Base-by-base conservation (phyloP, 164 flowering plant genomes). In the Stephania japonica region DNA sequence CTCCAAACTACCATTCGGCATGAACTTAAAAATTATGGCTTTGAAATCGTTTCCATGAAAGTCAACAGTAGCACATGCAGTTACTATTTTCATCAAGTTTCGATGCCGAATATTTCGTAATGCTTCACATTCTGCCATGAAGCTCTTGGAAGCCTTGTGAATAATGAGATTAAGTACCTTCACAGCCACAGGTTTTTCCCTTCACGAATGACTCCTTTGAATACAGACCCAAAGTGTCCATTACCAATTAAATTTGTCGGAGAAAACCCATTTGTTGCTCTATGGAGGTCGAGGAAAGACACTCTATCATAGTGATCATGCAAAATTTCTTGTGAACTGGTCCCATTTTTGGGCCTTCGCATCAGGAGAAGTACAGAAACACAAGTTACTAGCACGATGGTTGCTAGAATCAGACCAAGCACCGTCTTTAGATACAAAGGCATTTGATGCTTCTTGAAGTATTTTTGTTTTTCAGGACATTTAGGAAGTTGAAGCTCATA, bases 21-120 rank as follows among this genome's bases (percentile, higher is more conserved):
- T 74, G 76, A 13, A 74, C 23, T 74, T 26, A 50, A 67, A 74
- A 10, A 74, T 65, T 67, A 74, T 1, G 4, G 76, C 76, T 74
- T 74, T 74, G 65, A 74, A 74, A 50, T 74, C 76, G 23, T 68
- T 41, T 0, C 62, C 75, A 7, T 72, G 27, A 72, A 27, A 72
- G 26, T 72, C 75, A 1, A 65, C 49, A 26, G 71, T 68, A 67
- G 76, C 21, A 67, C 76, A 74, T 32, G 32, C 42, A 42, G 72
- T 68, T 14, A 74, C 0, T 24, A 74, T 59, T 24, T 68, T 74
- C 4, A 74, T 1, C 16, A 74, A 63, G 59, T 74, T 56, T 0
- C 59, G 71, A 6, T 74, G 72, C 1, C 72, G 56, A 23, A 74
- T 42, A n/a, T 53, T 59, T 68, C 76, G 68, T 24, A 56, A 41